Evolutionary conservation across 2,329 filamentous ascomycete genomes (phyloP).

Genomic region (Fusarium mundagurra): DNA sequence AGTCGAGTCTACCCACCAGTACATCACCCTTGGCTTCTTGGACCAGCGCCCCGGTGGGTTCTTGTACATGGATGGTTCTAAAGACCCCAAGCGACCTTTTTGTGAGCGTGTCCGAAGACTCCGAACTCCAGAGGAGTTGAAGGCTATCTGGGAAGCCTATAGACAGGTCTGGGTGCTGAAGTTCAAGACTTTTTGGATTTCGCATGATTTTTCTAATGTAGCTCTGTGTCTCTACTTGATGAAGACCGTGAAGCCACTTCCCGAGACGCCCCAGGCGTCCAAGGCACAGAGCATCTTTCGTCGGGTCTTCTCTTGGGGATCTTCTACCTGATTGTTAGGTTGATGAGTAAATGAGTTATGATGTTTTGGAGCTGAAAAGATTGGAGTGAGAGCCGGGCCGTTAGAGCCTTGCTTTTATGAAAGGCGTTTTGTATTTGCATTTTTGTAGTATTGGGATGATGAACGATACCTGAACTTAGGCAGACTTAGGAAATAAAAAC

Average conservation of each 20-base stretch:
- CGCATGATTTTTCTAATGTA: background rate
- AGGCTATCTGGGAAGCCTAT: background rate
- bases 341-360: background rate
- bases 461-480: background rate
- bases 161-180: background rate
- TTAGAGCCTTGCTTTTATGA: rapidly evolving
- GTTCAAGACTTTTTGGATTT: background rate
- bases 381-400: rapidly evolving
- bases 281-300: background rate
- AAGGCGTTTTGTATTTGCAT: background rate
- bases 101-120: background rate
- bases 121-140: background rate
- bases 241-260: background rate
- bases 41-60: background rate
- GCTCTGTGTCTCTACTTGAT: background rate
- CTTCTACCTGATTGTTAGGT: background rate
- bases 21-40: background rate
- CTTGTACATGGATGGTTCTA: background rate
- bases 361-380: no score
- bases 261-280: no score
- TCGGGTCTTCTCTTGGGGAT: background rate
- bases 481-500: background rate
- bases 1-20: background rate
- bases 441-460: background rate
- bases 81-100: background rate